Evolutionary conservation across 371 early-diverging fungal species (phyloP).

Genomic region (Syncephalastrum monosporum): DNA sequence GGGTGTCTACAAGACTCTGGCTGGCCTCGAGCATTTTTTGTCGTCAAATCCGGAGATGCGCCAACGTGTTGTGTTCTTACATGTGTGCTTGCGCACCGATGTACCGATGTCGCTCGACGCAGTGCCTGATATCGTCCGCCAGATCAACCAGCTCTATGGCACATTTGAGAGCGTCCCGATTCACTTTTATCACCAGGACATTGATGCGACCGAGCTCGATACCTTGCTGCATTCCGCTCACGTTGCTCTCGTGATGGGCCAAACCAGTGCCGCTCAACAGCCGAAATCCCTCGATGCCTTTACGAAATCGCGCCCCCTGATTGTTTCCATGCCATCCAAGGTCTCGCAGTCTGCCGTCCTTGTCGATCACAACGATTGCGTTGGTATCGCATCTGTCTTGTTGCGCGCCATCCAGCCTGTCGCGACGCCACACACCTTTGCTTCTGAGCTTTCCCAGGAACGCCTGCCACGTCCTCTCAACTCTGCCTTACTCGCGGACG

Average conservation of each 20-base stretch:
- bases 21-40: conserved; percentile 14
- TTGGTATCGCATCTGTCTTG: no score
- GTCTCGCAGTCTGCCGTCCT: no score
- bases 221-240: conserved; percentile 20
- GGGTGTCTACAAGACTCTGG: conserved; percentile 12
- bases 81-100: conserved; percentile 3
- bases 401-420: no score
- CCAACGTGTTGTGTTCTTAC: conserved; percentile 11
- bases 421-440: conserved; percentile 49
- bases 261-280: conserved; percentile 44
- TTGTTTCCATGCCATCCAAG: no score
- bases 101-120: conserved; percentile 9
- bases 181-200: conserved; percentile 25
- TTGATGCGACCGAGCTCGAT: conserved; percentile 18
- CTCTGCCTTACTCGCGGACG: conserved; percentile 32
- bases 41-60: not conserved
- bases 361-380: no score
- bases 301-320: no score
- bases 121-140: conserved; percentile 23
- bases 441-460: no score
- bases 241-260: conserved; percentile 19
- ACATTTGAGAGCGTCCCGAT: conserved; percentile 21
- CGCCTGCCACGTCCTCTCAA: conserved; percentile 54
- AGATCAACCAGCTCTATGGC: conserved; percentile 26
- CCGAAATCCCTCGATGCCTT: no score